Evolutionary conservation across 2,329 filamentous ascomycete genomes (phyloP).

Genomic region (Botryotinia convoluta): DNA sequence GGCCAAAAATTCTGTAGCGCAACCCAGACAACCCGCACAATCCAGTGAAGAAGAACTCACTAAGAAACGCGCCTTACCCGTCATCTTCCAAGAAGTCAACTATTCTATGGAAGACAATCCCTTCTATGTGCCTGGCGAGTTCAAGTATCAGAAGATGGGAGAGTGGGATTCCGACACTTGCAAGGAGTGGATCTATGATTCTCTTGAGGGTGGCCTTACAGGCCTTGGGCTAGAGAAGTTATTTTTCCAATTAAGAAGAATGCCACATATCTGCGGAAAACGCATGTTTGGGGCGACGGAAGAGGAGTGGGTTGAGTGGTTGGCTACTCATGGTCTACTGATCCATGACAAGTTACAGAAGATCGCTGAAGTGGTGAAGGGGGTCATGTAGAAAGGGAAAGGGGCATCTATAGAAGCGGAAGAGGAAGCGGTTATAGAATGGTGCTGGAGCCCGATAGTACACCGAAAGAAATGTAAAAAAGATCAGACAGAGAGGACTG

Average conservation of each 20-base stretch:
- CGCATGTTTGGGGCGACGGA: not conserved
- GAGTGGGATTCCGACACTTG: not conserved
- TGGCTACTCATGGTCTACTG: not conserved
- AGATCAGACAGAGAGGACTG: not conserved
- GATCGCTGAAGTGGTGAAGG: not conserved
- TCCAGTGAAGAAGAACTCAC: not conserved
- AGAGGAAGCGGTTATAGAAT: not conserved
- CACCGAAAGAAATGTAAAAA: not conserved
- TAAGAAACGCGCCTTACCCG: not conserved
- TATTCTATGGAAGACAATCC: not conserved
- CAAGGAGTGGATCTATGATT: slow-evolving; percentile 3
- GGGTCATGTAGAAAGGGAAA: not conserved
- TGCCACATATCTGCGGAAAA: not conserved
- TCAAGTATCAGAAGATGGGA: not conserved
- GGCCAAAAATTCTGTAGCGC: not conserved
- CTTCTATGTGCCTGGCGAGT: not conserved
- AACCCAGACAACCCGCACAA: not conserved
- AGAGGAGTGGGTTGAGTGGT: not conserved
- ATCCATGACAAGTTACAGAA: not conserved
- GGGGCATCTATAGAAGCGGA: not conserved
- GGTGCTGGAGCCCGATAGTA: not conserved
- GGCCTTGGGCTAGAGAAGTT: not conserved
- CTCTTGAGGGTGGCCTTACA: not conserved
- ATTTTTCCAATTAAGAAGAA: not conserved
- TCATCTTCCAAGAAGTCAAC: too few species aligned